phyloP scores from a whole-genome alignment of 1,284 basidiomycete genomes.

The Rhodotorula mucilaginosa region DNA sequence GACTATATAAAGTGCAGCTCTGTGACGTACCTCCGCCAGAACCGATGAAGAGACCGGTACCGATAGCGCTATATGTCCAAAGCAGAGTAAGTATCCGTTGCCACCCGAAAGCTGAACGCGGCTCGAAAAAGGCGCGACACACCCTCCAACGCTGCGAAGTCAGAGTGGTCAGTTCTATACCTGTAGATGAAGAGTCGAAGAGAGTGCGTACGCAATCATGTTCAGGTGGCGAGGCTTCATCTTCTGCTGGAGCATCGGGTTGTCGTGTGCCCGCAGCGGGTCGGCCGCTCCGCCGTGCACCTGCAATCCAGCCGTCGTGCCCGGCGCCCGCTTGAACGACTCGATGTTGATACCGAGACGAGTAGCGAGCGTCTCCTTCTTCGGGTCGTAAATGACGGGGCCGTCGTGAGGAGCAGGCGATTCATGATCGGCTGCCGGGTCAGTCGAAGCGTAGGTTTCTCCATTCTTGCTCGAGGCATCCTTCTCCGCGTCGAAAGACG shows the following conservation, averaged over 20 bases:
- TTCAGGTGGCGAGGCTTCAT: slow-evolving; percentile 22
- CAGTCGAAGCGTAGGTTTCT: slow-evolving; percentile 13
- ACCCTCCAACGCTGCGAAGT: not conserved
- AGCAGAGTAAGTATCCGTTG: too few species aligned
- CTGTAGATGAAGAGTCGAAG: slow-evolving; percentile 25
- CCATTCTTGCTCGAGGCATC: slow-evolving; percentile 16
- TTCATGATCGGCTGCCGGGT: not conserved
- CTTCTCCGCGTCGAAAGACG: slow-evolving; percentile 8
- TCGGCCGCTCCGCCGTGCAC: slow-evolving; percentile 41
- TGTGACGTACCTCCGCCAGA: not conserved
- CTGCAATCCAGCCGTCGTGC: slow-evolving; percentile 46
- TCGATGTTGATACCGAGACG: slow-evolving; percentile 50
- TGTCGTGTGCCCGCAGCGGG: slow-evolving; percentile 40
- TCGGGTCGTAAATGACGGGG: slow-evolving; percentile 49
- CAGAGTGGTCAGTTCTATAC: not conserved
- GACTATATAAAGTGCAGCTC: too few species aligned
- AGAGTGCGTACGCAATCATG: slow-evolving; percentile 52
- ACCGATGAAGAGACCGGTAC: slow-evolving; percentile 49
- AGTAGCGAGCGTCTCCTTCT: slow-evolving; percentile 49
- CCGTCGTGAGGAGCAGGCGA: not conserved
- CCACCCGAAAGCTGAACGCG: not conserved
- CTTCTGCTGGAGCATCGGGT: slow-evolving; percentile 45
- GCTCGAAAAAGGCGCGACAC: slow-evolving; percentile 20
- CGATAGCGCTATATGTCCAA: not conserved
- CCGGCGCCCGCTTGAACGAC: slow-evolving; percentile 53